Evolutionary conservation across 2,329 filamentous ascomycete species (phyloP).

Genomic region (Ramularia collo-cygni): DNA sequence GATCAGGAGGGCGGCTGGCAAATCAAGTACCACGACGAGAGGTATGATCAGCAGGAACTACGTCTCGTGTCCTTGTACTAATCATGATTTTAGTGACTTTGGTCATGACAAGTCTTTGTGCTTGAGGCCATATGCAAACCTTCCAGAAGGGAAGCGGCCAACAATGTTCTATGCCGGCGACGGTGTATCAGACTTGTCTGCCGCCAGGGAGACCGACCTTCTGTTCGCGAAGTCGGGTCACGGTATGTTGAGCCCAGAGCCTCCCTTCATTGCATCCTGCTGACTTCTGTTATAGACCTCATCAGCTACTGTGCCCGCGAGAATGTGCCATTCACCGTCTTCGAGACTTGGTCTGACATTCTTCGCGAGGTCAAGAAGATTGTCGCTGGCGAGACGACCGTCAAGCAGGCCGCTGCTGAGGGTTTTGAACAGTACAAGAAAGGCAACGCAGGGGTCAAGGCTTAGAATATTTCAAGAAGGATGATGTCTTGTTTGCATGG

Average conservation of each 20-base stretch:
- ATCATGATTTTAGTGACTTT: constrained; percentile 52
- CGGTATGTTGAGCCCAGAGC: constrained; percentile 45
- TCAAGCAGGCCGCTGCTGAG: constrained; percentile 60
- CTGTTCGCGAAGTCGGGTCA: constrained; percentile 89
- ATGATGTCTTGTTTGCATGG: no score
- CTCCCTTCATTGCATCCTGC: background rate
- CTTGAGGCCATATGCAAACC: constrained; percentile 75
- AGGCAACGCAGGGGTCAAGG: constrained; percentile 34
- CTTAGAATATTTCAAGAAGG: background rate
- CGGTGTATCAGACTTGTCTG: constrained; percentile 80
- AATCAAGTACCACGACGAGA: constrained; percentile 83
- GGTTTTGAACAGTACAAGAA: constrained; percentile 43
- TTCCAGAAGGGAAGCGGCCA: constrained; percentile 63
- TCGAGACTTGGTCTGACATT: constrained; percentile 77
- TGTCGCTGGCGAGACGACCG: constrained; percentile 61
- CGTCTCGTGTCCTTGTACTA: background rate
- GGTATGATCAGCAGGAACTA: constrained; percentile 38
- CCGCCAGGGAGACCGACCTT: constrained; percentile 87
- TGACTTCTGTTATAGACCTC: constrained; percentile 53
- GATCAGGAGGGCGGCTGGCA: constrained; percentile 79
- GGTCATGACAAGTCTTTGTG: constrained; percentile 97
- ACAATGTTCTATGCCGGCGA: constrained; percentile 92
- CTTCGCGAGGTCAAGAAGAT: constrained; percentile 70
- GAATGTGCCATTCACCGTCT: constrained; percentile 79
- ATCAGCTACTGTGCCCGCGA: constrained; percentile 80